phyloP scores from a whole-genome alignment of 768 basidiomycete genomes.

The Podaxis sp. region DNA sequence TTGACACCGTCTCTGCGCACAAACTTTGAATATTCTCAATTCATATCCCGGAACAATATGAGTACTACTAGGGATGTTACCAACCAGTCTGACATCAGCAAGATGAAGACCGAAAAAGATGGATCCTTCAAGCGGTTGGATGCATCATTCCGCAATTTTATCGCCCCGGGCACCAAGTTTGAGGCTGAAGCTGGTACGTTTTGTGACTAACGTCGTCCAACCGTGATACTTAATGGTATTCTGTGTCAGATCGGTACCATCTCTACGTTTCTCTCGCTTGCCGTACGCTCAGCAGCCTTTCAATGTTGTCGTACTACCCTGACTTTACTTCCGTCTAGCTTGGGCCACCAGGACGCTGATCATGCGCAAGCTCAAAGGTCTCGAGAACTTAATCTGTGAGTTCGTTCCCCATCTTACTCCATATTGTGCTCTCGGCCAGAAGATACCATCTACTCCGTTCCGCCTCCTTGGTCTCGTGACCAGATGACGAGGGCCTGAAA shows the following conservation, averaged over 20 bases:
- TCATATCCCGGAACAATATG: conserved; percentile 19
- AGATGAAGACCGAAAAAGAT: conserved; percentile 48
- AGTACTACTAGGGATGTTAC: conserved; percentile 26
- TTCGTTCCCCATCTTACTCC: conserved; percentile 4
- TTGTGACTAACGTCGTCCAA: background rate
- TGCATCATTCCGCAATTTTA: conserved; percentile 49
- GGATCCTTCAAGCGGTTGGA: conserved; percentile 60
- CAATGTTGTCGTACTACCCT: background rate
- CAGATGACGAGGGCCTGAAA: background rate
- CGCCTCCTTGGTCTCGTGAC: background rate
- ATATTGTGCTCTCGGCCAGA: background rate
- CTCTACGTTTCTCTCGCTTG: conserved; percentile 88
- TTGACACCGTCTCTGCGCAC: background rate
- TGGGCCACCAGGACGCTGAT: conserved; percentile 95
- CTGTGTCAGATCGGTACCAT: conserved; percentile 73
- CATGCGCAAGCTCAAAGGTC: conserved; percentile 84
- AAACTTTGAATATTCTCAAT: background rate
- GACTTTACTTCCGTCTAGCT: conserved; percentile 36
- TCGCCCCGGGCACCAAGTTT: conserved; percentile 32
- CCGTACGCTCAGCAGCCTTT: conserved; percentile 41
- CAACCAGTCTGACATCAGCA: conserved; percentile 48
- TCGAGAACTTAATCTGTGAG: conserved; percentile 80
- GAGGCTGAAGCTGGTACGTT: conserved; percentile 70
- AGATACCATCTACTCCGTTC: background rate
- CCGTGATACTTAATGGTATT: background rate